Evolutionary conservation across 345 rosid species (phyloP), one percentile per base, ranked within the genome.

Genomic region (Moringa oleifera): DNA sequence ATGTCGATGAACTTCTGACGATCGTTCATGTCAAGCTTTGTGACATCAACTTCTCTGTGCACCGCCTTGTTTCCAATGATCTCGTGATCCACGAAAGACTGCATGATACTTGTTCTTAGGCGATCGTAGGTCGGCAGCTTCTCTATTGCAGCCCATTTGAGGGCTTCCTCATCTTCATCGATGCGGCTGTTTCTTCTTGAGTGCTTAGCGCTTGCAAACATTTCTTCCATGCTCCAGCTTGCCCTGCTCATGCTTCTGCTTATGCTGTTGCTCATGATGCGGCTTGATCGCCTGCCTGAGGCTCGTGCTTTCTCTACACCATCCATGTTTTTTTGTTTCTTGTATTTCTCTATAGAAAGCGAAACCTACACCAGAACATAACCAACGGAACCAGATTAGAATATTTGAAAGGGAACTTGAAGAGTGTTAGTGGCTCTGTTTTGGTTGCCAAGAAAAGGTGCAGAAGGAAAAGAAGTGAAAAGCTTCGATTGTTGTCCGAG

Each of bases 81-180:
- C 45, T 80, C 85, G n/a, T 68, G 24, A 6, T 88, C 89, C 2
- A 64, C 58, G 0, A 73, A 68, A 2, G 89, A 63, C 8, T 83
- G 77, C 77, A 92, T 82, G 74, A 92, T 75, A 53, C 88, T 81
- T 41, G 95, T 92, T 18, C 95, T 80, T 20, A 92, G 58, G 23
- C 98, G 80, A 59, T 77, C 86, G 67, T 87, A 92, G 0, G 98
- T 92, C 5, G 98, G 98, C 28, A 92, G 62, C 51, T 79, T 87
- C 81, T 92, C 98, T 41, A 92, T 87, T 23, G 98, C 96, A 6
- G 96, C 98, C 98, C 98, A 92, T 78, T 80, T 92, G 8, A 92
- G 83, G 20, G 96, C 95, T 66, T 92, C 98, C 71, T 92, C 95
- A 25, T 92, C 98, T 54, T 85, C 95, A 37, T 80, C 84, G 2